These are phyloP conservation scores for Kwoniella sp. DNA, from an alignment of 768 basidiomycete genomes.

Conservation along the genomic window DNA sequence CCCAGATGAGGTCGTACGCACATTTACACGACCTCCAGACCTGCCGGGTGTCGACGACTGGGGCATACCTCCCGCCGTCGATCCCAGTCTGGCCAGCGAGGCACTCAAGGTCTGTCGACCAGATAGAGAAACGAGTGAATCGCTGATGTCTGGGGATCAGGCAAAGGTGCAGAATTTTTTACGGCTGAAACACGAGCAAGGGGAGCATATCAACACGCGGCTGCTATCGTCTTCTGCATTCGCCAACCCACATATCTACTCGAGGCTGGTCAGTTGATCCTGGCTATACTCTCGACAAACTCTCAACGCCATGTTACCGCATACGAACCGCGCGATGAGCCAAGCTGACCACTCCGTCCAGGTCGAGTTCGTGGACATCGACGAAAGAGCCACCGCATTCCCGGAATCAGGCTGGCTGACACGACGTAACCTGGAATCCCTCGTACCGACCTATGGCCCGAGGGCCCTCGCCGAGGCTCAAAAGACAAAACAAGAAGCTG, in stretches of 20 bases:
- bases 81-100: constrained; percentile 15
- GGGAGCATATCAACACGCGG: constrained; percentile 91
- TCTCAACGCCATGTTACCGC: no score
- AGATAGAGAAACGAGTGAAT: background rate
- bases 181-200: constrained; percentile 64
- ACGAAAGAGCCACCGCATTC: constrained; percentile 82
- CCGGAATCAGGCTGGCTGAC: constrained; percentile 61
- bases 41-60: constrained; percentile 38
- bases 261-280: constrained; percentile 64
- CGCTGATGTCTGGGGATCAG: constrained; percentile 56
- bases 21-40: no score
- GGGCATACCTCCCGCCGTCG: constrained; percentile 44
- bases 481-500: constrained; percentile 63
- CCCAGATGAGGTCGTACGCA: constrained; percentile 41
- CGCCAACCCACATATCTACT: constrained; percentile 92
- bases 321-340: no score
- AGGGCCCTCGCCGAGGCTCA: constrained; percentile 62
- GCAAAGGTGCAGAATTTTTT: constrained; percentile 77
- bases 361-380: constrained; percentile 84
- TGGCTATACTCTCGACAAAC: background rate
- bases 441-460: constrained; percentile 68
- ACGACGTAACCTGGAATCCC: constrained; percentile 59
- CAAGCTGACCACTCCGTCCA: constrained; percentile 4
- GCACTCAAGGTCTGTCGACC: constrained; percentile 23
- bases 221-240: constrained; percentile 89